phyloP scores from a whole-genome alignment of 176 grass and related monocot genomes.

The Carex scoparia region DNA sequence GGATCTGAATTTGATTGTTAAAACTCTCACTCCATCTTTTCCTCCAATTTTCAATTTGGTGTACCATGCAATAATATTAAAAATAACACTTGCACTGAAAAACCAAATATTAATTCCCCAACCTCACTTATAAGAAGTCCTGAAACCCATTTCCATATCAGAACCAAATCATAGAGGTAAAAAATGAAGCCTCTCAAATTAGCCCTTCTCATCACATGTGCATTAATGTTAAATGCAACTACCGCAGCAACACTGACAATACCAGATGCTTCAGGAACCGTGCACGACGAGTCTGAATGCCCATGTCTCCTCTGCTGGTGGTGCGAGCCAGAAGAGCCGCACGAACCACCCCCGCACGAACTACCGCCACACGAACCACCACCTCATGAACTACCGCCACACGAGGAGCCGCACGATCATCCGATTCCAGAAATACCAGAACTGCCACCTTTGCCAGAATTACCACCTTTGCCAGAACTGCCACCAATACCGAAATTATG shows the following conservation, averaged over 20 bases:
- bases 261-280: slow-evolving; percentile 7
- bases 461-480: slow-evolving; percentile 6
- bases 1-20: background rate
- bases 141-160: background rate
- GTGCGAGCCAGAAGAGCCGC: slow-evolving; percentile 10
- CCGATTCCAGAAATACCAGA: slow-evolving; percentile 3
- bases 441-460: slow-evolving; percentile 14
- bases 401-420: slow-evolving; percentile 7
- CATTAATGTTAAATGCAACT: background rate
- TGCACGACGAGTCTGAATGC: slow-evolving; percentile 14
- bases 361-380: background rate
- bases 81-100: background rate
- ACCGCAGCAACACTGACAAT: background rate
- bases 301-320: slow-evolving; percentile 13
- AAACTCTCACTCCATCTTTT: background rate
- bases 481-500: slow-evolving; percentile 11
- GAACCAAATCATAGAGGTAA: background rate
- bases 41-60: background rate
- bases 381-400: background rate
- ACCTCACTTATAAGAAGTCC: background rate
- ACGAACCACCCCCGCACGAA: background rate
- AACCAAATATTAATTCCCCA: background rate
- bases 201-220: slow-evolving; percentile 13
- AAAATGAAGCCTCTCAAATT: slow-evolving; percentile 16
- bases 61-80: slow-evolving; percentile 15